These are phyloP conservation scores for Plasmopara viticola DNA, from an alignment of 352 stramenopile genomes.

Conservation along the genomic window DNA sequence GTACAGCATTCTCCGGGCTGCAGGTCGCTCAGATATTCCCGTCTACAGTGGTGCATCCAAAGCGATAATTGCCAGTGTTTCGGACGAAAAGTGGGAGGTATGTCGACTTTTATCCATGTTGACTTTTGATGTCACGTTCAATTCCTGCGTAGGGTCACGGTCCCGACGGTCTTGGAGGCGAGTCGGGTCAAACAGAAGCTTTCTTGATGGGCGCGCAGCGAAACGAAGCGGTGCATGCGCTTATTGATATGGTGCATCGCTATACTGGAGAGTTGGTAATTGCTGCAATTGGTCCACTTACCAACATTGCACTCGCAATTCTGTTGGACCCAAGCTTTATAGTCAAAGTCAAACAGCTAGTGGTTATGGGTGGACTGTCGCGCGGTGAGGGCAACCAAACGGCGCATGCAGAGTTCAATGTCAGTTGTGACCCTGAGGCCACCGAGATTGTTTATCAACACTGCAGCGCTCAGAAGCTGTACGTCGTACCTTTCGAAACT, in stretches of 20 bases:
- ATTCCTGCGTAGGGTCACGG: constrained; percentile 43
- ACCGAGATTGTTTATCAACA: constrained; percentile 69
- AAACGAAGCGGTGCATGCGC: constrained; percentile 62
- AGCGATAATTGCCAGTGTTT: constrained; percentile 59
- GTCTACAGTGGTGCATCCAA: constrained; percentile 60
- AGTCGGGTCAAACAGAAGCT: constrained; percentile 34
- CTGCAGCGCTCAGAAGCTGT: constrained; percentile 49
- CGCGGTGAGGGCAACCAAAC: constrained; percentile 68
- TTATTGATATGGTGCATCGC: constrained; percentile 52
- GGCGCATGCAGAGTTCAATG: constrained; percentile 70
- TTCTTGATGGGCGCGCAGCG: constrained; percentile 22
- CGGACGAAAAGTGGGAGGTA: constrained; percentile 56
- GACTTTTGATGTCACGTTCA: no score
- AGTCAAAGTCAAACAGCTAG: constrained; percentile 48
- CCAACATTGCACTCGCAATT: constrained; percentile 72
- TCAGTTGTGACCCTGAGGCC: constrained; percentile 74
- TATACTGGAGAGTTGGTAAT: constrained; percentile 67
- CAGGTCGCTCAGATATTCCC: constrained; percentile 40
- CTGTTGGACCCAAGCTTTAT: constrained; percentile 66
- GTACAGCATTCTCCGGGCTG: constrained; percentile 54
- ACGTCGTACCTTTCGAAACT: constrained; percentile 70
- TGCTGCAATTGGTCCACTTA: constrained; percentile 66
- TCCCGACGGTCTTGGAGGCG: constrained; percentile 60
- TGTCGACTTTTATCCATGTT: neutral
- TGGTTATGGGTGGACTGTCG: constrained; percentile 72